Conservation (phyloP, 768 basidiomycete genomes). For the Leccinum uliginosum region DNA sequence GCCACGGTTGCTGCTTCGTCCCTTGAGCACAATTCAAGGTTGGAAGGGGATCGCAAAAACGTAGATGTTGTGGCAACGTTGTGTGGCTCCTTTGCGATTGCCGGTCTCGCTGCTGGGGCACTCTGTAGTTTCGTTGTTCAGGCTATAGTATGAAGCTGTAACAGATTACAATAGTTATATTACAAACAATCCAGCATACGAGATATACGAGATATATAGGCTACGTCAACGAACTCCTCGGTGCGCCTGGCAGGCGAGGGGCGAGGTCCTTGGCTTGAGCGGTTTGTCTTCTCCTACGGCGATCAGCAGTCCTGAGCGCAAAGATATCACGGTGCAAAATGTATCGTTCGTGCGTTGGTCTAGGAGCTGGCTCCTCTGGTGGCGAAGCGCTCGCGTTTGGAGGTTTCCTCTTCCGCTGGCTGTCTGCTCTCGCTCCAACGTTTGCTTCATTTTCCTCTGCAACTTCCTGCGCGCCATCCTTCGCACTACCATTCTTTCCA, state of each 20-base stretch:
- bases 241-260: slow-evolving; percentile 66
- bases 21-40: slow-evolving; percentile 68
- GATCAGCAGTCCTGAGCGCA: slow-evolving; percentile 71
- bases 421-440: slow-evolving; percentile 29
- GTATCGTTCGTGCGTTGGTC: slow-evolving; percentile 66
- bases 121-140: slow-evolving; percentile 77
- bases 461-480: slow-evolving; percentile 15
- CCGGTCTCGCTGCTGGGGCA: slow-evolving; percentile 73
- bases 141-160: slow-evolving; percentile 48
- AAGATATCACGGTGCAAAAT: slow-evolving; percentile 82
- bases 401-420: slow-evolving; percentile 15
- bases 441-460: slow-evolving; percentile 34
- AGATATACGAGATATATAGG: not conserved
- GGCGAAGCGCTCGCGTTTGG: slow-evolving; percentile 29
- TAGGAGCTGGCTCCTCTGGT: slow-evolving; percentile 31
- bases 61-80: slow-evolving; percentile 85
- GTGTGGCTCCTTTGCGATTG: slow-evolving; percentile 71
- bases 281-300: slow-evolving; percentile 62
- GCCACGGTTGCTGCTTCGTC: slow-evolving; percentile 84
- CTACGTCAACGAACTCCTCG: slow-evolving; percentile 18
- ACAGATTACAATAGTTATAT: not conserved
- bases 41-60: slow-evolving; percentile 68
- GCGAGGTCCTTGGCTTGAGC: slow-evolving; percentile 67
- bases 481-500: slow-evolving; percentile 14
- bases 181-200: not conserved